Conservation (phyloP, 2,329 filamentous ascomycete species). For the Xylaria sp. region DNA sequence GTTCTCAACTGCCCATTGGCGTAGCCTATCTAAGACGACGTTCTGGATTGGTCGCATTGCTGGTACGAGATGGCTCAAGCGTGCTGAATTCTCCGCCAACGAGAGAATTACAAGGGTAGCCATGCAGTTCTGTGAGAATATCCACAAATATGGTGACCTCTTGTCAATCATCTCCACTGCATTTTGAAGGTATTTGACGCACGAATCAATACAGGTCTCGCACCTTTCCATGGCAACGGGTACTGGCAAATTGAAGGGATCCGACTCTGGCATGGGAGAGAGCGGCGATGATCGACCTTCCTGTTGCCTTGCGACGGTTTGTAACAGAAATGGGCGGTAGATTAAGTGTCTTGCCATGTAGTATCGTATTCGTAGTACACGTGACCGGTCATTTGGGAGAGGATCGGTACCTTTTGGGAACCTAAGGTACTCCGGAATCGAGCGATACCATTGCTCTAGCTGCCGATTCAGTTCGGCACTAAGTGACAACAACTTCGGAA, state of each 20-base stretch:
- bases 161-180: slow-evolving; percentile 52
- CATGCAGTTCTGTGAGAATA: slow-evolving; percentile 52
- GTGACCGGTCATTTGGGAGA: slow-evolving; percentile 70
- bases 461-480: slow-evolving; percentile 54
- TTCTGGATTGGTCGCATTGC: slow-evolving; percentile 48
- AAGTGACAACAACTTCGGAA: slow-evolving; percentile 49
- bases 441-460: slow-evolving; percentile 54
- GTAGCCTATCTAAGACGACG: slow-evolving; percentile 47
- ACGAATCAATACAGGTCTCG: slow-evolving; percentile 52
- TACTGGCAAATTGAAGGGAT: slow-evolving; percentile 42
- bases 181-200: slow-evolving; percentile 52
- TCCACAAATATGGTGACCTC: slow-evolving; percentile 55
- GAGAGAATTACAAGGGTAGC: slow-evolving; percentile 51
- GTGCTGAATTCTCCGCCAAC: slow-evolving; percentile 49
- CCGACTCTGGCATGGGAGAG: slow-evolving; percentile 38
- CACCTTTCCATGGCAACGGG: slow-evolving; percentile 52
- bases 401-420: slow-evolving; percentile 68
- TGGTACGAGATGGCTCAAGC: slow-evolving; percentile 46
- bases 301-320: slow-evolving; percentile 62
- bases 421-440: slow-evolving; percentile 52
- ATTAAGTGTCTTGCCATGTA: slow-evolving; percentile 78
- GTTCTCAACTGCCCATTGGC: slow-evolving; percentile 50
- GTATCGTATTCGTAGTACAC: slow-evolving; percentile 77
- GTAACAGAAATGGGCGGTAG: slow-evolving; percentile 54
- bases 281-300: slow-evolving; percentile 41